These are phyloP conservation scores for Leptodontidium sp. DNA, from an alignment of 2,329 filamentous ascomycete genomes.

Conservation along the genomic window DNA sequence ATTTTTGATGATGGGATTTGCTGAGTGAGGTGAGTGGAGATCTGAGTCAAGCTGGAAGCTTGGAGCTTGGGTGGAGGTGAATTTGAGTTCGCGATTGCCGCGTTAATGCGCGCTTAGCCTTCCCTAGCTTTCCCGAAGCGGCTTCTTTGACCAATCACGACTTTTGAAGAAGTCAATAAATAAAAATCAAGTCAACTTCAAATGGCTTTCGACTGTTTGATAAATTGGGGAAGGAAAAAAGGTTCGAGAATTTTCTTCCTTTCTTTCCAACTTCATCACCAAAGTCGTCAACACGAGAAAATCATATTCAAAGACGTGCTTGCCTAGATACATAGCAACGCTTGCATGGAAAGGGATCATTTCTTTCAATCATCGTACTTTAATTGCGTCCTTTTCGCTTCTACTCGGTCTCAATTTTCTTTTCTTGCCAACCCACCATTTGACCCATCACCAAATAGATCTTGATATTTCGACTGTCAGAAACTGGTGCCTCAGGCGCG, in stretches of 20 bases:
- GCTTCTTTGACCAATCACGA: constrained; percentile 9
- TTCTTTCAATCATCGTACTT: no score
- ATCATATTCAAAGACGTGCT: no score
- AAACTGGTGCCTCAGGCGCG: not conserved
- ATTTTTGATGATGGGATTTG: constrained; percentile 35
- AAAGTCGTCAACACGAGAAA: no score
- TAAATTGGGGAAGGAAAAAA: not conserved
- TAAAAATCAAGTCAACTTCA: not conserved
- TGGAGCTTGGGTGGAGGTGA: constrained; percentile 18
- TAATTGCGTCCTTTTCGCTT: no score
- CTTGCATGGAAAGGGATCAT: no score
- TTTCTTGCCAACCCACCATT: no score
- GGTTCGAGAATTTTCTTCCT: not conserved
- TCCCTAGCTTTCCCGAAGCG: not conserved
- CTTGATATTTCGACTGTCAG: not conserved
- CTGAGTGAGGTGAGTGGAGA: constrained; percentile 22
- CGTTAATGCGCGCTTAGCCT: constrained; percentile 19
- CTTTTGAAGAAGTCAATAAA: not conserved
- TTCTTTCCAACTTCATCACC: not conserved
- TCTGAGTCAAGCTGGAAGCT: constrained; percentile 17
- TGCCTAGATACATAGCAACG: no score
- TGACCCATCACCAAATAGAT: no score
- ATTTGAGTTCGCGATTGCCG: constrained; percentile 11
- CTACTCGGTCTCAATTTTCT: no score
- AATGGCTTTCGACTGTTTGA: not conserved